Base-by-base conservation (phyloP, 2,329 filamentous ascomycete genomes). In the Fusarium setosum region DNA sequence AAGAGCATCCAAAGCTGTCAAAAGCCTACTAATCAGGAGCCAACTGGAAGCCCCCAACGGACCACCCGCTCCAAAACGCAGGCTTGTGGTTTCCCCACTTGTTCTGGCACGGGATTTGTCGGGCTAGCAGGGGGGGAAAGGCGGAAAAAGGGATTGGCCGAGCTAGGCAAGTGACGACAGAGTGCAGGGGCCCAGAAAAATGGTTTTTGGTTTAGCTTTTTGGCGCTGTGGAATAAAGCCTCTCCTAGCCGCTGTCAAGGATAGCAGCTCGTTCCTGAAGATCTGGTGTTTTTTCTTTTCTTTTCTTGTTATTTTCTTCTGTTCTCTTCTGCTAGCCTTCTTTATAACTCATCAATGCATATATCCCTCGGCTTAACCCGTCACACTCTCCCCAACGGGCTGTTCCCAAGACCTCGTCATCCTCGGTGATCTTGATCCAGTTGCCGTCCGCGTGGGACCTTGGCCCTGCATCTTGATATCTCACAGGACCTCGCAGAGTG, bases 31-130 rank as follows among this genome's bases (percentile, higher is more conserved):
- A 54, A 68, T 67, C 65, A 63, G 66, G 66, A 68, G 50, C 40
- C 52, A 56, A 47, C 44, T 48, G 42, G 42, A 48, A 45, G 55
- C 45, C 41, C 58, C 56, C 55, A 42, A 63, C 52, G 26, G 62
- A 54, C 65, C 65, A 63, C 59, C 51, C 38, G 49, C 34, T 17
- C 52, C 50, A 50, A 56, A 48, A 41, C 41, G 41, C 37, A 54
- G 63, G 48, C 18, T 29, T 18, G 31, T 26, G 37, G 34, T 23
- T 34, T 17, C 44, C 34, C 64, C 64, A 67, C 64, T 59, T 29
- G 55, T 60, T 55, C 67, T 57, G 49, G 50, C 65, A 72, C 70
- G 70, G 70, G 70, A 72, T 72, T 72, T 72, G 70, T 72, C 70
- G 70, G 70, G 65, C 55, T 53, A 60, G 35, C n/a, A n/a, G n/a